Base-by-base conservation (phyloP, 2,329 filamentous ascomycete species). In the Hypoxylon sp. region DNA sequence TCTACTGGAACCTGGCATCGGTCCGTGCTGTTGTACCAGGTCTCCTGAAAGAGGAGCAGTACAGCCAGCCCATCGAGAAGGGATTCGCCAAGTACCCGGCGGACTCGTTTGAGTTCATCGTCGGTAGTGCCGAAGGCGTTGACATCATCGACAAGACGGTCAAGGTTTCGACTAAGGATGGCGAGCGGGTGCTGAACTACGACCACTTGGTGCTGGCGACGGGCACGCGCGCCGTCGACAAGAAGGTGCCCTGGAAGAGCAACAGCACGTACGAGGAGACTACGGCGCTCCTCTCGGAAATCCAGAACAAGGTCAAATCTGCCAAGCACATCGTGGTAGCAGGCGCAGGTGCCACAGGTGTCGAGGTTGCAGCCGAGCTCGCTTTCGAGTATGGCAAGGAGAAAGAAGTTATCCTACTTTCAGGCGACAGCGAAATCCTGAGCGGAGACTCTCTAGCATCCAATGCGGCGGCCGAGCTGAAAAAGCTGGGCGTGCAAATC, bases 131-230 rank as follows among this genome's bases (percentile, higher is more conserved):
- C 24, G 80, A 81, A 42, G 74, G 72, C 39, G 76, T 85, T 62
- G 80, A 85, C 65, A 64, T 79, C 2, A 55, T 76, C 15, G 75
- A 77, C 52, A 81, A 82, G 67, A 81, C 80, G 7, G 80, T 86
- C 56, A 78, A 80, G n/a, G 80, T 87, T 19, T 59, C 73, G 17
- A 60, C 73, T 1, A 70, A 72, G n/a, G 78, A 78, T 35, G 75
- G 65, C 29, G 69, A 76, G 61, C 77, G 78, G 39, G 73, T 73
- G 13, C 55, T 87, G 11, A 57, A 74, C 54, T 89, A 89, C 75
- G 85, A 88, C 76, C 85, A 88, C 69, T 83, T 89, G 51, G 84
- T 89, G 46, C 75, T 89, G 44, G 86, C 87, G 15, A 89, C 87
- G 0, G 87, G 87, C 47, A 79, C 87, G 17, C 82, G 83, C 68